A percentile compares a stretch with the other conserved stretches of the same genome.
phyloP scores from a whole-genome alignment of 106 monocot species.

The Narthecium ossifragum region DNA sequence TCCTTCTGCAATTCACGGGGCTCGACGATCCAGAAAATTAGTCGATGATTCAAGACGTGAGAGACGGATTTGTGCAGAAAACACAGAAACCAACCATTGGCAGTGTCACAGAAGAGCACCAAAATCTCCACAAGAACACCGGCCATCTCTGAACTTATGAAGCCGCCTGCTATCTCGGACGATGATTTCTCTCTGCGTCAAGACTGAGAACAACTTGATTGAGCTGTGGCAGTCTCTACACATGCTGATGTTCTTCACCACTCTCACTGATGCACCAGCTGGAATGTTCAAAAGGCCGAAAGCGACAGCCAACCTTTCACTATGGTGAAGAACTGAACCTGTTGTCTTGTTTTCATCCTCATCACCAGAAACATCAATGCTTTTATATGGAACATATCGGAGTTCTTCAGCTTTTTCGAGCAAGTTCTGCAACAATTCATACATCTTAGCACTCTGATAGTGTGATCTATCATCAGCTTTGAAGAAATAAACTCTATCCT shows the following conservation, averaged over 20 bases:
- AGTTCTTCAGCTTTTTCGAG: constrained; percentile 45
- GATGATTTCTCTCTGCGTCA: constrained; percentile 62
- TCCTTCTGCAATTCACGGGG: too few species aligned
- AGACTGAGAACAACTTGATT: constrained; percentile 46
- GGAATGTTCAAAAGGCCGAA: constrained; percentile 55
- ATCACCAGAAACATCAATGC: constrained; percentile 18
- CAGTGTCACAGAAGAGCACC: constrained; percentile 26
- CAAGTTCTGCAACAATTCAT: constrained; percentile 46
- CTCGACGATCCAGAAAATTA: background rate
- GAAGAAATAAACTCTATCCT: constrained; percentile 58
- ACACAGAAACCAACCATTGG: background rate
- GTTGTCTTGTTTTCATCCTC: constrained; percentile 27
- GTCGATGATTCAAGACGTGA: background rate
- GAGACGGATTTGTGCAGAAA: background rate
- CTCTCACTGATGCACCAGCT: constrained; percentile 36
- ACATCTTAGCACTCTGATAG: constrained; percentile 30
- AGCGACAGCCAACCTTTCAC: constrained; percentile 64
- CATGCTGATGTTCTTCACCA: constrained; percentile 70
- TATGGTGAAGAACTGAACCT: constrained; percentile 42
- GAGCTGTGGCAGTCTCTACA: constrained; percentile 73
- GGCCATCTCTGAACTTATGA: constrained; percentile 65
- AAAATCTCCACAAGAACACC: constrained; percentile 71
- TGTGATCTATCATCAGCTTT: constrained; percentile 58
- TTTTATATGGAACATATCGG: constrained; percentile 43
- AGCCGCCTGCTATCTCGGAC: constrained; percentile 68